phyloP scores from a whole-genome alignment of 2,329 filamentous ascomycete genomes.

The Xylaria digitata region DNA sequence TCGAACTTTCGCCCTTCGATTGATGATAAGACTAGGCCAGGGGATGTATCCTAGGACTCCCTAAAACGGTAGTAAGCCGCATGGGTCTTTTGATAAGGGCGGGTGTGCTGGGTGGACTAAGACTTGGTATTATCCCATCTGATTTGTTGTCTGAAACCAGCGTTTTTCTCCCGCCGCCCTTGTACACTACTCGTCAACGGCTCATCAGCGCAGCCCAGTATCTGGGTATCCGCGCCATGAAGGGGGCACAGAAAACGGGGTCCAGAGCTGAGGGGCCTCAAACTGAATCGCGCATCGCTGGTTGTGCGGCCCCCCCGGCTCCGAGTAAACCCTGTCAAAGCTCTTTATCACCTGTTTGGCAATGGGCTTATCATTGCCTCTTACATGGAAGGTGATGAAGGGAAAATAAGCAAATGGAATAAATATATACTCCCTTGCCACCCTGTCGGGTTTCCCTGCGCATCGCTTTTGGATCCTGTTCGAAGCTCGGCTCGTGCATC shows the following conservation, averaged over 20 bases:
- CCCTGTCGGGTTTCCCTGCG: background rate
- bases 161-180: slow-evolving; percentile 10
- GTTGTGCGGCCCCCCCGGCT: slow-evolving; percentile 12
- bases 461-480: slow-evolving; percentile 17
- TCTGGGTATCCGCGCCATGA: slow-evolving; percentile 14
- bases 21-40: slow-evolving; percentile 35
- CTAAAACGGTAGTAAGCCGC: slow-evolving; percentile 16
- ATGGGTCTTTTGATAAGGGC: slow-evolving; percentile 41
- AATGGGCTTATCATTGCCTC: slow-evolving; percentile 23
- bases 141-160: slow-evolving; percentile 38
- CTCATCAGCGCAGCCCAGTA: slow-evolving; percentile 32
- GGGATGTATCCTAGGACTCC: slow-evolving; percentile 11
- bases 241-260: slow-evolving; percentile 1
- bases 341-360: slow-evolving; percentile 21
- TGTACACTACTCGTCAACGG: slow-evolving; percentile 10
- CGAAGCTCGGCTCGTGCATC: slow-evolving; percentile 5
- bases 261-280: slow-evolving; percentile 20
- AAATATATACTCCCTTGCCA: slow-evolving; percentile 15
- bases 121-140: slow-evolving; percentile 42
- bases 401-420: background rate
- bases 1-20: slow-evolving; percentile 12
- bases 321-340: slow-evolving; percentile 16
- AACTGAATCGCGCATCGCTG: slow-evolving; percentile 16
- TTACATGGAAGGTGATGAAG: slow-evolving; percentile 3
- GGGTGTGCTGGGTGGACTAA: slow-evolving; percentile 4